Percentiles rank a stretch among this genome's conserved stretches.
These are phyloP conservation scores for Debaryomyces subglobosus DNA, from an alignment of 1,139 yeast genomes.

Conservation along the genomic window DNA sequence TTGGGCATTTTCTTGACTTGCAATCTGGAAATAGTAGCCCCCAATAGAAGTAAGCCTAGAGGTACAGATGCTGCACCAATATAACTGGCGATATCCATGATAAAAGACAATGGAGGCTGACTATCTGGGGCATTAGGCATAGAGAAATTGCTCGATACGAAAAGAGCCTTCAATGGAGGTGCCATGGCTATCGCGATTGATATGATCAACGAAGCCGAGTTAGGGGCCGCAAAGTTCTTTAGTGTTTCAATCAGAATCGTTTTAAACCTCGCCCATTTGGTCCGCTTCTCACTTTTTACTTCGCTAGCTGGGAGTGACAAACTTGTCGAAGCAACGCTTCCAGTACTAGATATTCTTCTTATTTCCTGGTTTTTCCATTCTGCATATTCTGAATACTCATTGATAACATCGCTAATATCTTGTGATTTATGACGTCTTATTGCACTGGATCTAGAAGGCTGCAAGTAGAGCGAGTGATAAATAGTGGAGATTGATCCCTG, in stretches of 20 bases:
- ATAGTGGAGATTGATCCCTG: conserved; percentile 14
- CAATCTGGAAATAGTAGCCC: conserved; percentile 83
- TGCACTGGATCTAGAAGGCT: conserved; percentile 33
- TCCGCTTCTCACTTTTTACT: background rate
- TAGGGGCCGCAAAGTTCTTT: conserved; percentile 70
- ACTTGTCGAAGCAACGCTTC: conserved; percentile 15
- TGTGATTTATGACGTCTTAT: conserved; percentile 52
- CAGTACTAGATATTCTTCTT: conserved; percentile 6
- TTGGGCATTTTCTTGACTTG: conserved; percentile 59
- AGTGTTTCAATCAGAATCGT: conserved; percentile 21
- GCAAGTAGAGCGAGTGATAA: conserved; percentile 13
- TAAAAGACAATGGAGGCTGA: conserved; percentile 78
- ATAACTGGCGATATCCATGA: conserved; percentile 78
- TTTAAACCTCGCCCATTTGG: conserved; percentile 11
- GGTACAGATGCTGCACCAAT: conserved; percentile 91
- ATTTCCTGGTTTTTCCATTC: conserved; percentile 26
- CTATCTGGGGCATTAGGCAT: conserved; percentile 77
- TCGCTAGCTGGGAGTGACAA: conserved; percentile 6
- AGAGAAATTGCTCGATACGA: conserved; percentile 45
- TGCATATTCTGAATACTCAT: conserved; percentile 60
- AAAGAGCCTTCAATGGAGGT: conserved; percentile 83
- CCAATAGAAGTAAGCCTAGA: conserved; percentile 74
- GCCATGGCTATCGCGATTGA: conserved; percentile 74
- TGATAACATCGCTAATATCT: conserved; percentile 57
- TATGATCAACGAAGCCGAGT: conserved; percentile 63